Evolutionary conservation across 2,329 filamentous ascomycete genomes (phyloP).

Genomic region (Colletotrichum acutatum): DNA sequence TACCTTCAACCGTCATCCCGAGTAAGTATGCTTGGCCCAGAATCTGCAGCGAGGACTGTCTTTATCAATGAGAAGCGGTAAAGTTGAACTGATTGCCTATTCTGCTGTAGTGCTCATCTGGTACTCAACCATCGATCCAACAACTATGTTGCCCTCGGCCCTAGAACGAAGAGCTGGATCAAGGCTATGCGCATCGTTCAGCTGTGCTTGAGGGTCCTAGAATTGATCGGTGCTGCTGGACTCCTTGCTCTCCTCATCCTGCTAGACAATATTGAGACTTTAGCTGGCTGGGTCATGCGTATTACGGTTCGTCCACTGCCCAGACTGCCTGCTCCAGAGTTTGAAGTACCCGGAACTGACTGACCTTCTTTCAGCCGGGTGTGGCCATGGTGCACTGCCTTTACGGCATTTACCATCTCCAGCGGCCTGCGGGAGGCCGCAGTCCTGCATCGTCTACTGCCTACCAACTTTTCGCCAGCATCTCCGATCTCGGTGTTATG

Average conservation of each 20-base stretch:
- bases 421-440: conserved; percentile 74
- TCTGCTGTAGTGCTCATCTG: conserved; percentile 63
- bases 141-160: conserved; percentile 74
- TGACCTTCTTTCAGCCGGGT: conserved; percentile 69
- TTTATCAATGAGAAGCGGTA: too few relatives aligned
- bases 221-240: conserved; percentile 76
- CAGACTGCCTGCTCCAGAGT: not conserved
- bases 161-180: conserved; percentile 76
- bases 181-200: conserved; percentile 76
- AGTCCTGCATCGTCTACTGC: conserved; percentile 85
- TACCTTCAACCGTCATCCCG: conserved; percentile 86
- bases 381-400: conserved; percentile 76
- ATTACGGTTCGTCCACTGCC: conserved; percentile 71
- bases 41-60: not conserved
- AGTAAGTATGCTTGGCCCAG: conserved; percentile 63
- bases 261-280: conserved; percentile 72
- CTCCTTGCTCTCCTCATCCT: conserved; percentile 82
- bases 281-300: conserved; percentile 80
- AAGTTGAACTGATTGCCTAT: not conserved
- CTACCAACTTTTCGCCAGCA: conserved; percentile 85
- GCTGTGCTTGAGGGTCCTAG: conserved; percentile 72
- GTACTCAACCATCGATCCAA: conserved; percentile 71
- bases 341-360: conserved; percentile 12
- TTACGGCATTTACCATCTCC: conserved; percentile 86
- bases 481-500: conserved; percentile 72